Conservation (phyloP, 1,284 basidiomycete genomes). For the Rhodofomes roseus region DNA sequence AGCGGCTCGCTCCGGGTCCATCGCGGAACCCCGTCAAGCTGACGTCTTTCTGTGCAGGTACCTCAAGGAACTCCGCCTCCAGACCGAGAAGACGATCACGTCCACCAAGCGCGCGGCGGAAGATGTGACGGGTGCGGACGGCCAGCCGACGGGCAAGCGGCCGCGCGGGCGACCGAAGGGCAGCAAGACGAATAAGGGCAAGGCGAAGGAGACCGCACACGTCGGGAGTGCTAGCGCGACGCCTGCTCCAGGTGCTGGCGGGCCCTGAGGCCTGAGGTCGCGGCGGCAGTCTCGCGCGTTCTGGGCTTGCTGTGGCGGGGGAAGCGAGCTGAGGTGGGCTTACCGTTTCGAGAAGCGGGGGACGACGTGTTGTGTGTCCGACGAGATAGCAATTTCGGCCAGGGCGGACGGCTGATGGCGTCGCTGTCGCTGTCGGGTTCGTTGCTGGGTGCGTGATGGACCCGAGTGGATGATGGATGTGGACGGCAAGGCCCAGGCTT, state of each 20-base stretch:
- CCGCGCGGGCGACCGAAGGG: slow-evolving; percentile 43
- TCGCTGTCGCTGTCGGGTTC: neutral
- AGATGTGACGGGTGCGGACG: slow-evolving; percentile 22
- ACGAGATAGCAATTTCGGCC: neutral
- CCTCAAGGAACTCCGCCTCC: slow-evolving; percentile 34
- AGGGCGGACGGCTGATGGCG: neutral
- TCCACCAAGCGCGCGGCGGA: slow-evolving; percentile 27
- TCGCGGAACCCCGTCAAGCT: neutral
- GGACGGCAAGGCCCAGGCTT: neutral
- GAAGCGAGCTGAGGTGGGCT: neutral
- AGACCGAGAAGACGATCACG: slow-evolving; percentile 20
- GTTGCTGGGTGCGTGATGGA: neutral
- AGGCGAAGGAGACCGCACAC: slow-evolving; percentile 12
- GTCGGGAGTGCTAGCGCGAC: slow-evolving; percentile 1
- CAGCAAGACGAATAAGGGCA: slow-evolving; percentile 38
- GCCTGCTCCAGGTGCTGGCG: slow-evolving; percentile 2
- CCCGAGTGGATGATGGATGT: neutral
- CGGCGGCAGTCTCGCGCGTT: neutral
- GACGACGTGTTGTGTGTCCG: neutral
- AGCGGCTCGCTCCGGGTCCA: neutral
- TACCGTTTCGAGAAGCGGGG: neutral
- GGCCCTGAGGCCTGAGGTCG: neutral
- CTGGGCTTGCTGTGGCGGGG: neutral
- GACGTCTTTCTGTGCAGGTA: slow-evolving; percentile 24
- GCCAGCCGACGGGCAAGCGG: slow-evolving; percentile 33